Conservation (phyloP, 495 filamentous ascomycete species). For the Pseudevernia furfuracea region DNA sequence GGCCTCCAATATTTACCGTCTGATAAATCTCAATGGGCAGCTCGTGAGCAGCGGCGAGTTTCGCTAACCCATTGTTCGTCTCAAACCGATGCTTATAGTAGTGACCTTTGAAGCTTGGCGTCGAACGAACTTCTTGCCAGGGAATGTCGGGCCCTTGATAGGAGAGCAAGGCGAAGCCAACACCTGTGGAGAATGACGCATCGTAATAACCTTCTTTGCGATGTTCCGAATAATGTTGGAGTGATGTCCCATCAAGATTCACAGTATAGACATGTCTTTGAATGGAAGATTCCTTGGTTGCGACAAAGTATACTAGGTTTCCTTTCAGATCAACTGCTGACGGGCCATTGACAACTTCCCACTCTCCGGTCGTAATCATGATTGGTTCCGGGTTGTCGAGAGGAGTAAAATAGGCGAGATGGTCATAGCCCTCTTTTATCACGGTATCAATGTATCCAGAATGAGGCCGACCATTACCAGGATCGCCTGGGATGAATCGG, state of each 20-base stretch:
- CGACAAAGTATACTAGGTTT: slow-evolving; percentile 84
- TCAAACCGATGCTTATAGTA: slow-evolving; percentile 63
- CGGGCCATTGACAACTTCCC: slow-evolving; percentile 88
- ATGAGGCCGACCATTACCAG: slow-evolving; percentile 61
- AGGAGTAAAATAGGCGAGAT: slow-evolving; percentile 91
- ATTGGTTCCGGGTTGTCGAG: slow-evolving; percentile 71
- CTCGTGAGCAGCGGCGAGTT: slow-evolving; percentile 64
- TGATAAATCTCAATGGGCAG: slow-evolving; percentile 79
- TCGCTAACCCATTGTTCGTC: slow-evolving; percentile 60
- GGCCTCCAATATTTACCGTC: slow-evolving; percentile 73
- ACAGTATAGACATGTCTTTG: slow-evolving; percentile 89
- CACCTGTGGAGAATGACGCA: slow-evolving; percentile 75
- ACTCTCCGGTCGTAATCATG: slow-evolving; percentile 79
- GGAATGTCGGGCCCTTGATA: slow-evolving; percentile 83
- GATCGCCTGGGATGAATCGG: slow-evolving; percentile 77
- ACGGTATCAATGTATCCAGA: slow-evolving; percentile 93
- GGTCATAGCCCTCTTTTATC: slow-evolving; percentile 79
- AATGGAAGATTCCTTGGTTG: slow-evolving; percentile 78
- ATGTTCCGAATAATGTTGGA: slow-evolving; percentile 66
- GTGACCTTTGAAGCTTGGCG: slow-evolving; percentile 54
- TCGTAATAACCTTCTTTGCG: slow-evolving; percentile 74
- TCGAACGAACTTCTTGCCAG: slow-evolving; percentile 86
- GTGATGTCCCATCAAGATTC: slow-evolving; percentile 64
- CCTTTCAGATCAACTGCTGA: slow-evolving; percentile 78
- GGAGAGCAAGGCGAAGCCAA: slow-evolving; percentile 72